Base-by-base conservation (phyloP, 202 grass and related monocot genomes). In the Hordeum pubiflorum region DNA sequence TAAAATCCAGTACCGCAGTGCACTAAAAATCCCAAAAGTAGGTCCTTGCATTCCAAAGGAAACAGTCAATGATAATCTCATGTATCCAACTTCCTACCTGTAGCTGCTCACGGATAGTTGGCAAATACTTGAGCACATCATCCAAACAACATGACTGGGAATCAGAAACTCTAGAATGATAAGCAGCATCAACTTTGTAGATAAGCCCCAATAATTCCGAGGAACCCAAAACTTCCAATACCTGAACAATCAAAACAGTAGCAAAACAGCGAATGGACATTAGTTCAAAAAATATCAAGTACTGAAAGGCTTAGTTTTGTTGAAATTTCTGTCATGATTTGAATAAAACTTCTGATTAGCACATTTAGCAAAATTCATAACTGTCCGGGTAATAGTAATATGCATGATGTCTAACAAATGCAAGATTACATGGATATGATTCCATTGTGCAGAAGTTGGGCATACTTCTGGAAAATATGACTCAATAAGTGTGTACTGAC, bases 31-130 rank as follows among this genome's bases (percentile, higher is more conserved):
- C 10, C 22, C 2, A 5, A 67, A 46, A n/a, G 40, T 23, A 59
- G 50, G 9, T 75, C 39, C 33, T 17, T 32, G 43, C 27, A 52
- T 84, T 60, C 46, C 27, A 71, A 56, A 38, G 8, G 18, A 48
- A 78, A 78, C 26, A 50, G 74, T 9, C 5, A 76, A 76, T 10
- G 20, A 59, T 33, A 68, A 26, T 77, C 52, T 15, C 38, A 78
- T 20, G 74, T 70, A 77, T 48, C 58, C 69, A 27, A 74, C 9
- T 58, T 81, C 77, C 20, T 59, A 86, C 69, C 70, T 76, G 69
- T 65, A 97, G 80, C 62, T 97, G 86, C 72, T 93, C 86, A 65
- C 54, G 1, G 72, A 97, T 91, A 66, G 84, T 81, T 76, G 88
- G 66, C 13, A 91, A 64, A 85, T 87, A 82, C 74, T 97, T 97